phyloP scores from a whole-genome alignment of 1,284 basidiomycete genomes.

The Tausonia pullulans region DNA sequence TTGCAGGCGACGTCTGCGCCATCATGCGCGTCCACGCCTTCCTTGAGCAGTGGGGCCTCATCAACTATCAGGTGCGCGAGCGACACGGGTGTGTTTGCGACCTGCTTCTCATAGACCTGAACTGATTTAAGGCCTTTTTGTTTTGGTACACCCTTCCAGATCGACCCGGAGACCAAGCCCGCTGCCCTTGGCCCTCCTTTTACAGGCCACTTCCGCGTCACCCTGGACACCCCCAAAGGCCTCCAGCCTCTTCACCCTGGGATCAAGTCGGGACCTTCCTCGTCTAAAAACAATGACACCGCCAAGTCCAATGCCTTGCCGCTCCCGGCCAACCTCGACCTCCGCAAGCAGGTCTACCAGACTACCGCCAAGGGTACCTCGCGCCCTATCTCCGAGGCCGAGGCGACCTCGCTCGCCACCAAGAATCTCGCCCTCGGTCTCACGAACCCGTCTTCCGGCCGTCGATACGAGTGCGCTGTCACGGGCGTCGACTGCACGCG shows the following conservation, averaged over 20 bases:
- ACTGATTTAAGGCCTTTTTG: neutral
- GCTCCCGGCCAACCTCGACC: conserved; percentile 58
- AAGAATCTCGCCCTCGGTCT: conserved; percentile 19
- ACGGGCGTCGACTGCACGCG: conserved; percentile 87
- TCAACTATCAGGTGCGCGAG: conserved; percentile 81
- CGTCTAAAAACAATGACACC: conserved; percentile 36
- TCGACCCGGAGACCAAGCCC: conserved; percentile 92
- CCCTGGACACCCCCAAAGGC: conserved; percentile 92
- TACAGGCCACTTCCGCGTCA: conserved; percentile 95
- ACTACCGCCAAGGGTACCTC: conserved; percentile 65
- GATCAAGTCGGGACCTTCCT: conserved; percentile 36
- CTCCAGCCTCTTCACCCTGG: conserved; percentile 92
- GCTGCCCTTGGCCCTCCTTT: conserved; percentile 92
- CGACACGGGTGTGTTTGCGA: neutral
- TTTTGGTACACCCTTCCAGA: conserved; percentile 42
- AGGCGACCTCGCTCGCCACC: conserved; percentile 44
- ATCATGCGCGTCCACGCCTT: conserved; percentile 99
- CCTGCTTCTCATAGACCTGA: neutral
- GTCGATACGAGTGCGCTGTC: conserved; percentile 73
- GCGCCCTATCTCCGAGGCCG: conserved; percentile 49
- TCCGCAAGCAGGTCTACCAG: conserved; percentile 77
- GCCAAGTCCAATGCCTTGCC: conserved; percentile 37
- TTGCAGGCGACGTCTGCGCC: conserved; percentile 96
- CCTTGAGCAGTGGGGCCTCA: conserved; percentile 95
- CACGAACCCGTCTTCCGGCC: conserved; percentile 23